Percentiles rank a stretch among this genome's conserved stretches.
Conservation (phyloP, 352 stramenopile species). For the Discostella stelligera region DNA sequence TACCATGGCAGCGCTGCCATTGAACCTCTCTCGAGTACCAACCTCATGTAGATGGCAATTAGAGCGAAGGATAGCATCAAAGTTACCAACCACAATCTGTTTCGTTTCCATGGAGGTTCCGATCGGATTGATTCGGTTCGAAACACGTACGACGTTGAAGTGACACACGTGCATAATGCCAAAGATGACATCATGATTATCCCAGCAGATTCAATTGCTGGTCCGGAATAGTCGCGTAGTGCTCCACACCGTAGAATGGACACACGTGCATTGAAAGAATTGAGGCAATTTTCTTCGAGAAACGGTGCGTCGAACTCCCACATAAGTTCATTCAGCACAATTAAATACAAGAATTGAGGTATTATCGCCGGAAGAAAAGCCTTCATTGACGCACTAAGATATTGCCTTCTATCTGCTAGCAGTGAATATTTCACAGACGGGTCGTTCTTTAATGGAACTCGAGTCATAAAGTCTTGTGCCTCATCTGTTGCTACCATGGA, state of each 20-base stretch:
- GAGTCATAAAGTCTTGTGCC: constrained; percentile 66
- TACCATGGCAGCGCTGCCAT: constrained; percentile 64
- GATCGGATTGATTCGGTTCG: constrained; percentile 59
- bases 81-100: constrained; percentile 57
- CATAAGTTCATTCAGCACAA: constrained; percentile 69
- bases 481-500: constrained; percentile 66
- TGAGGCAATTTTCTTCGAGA: constrained; percentile 44
- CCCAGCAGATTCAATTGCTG: constrained; percentile 46
- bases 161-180: constrained; percentile 59
- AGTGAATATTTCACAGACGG: constrained; percentile 47
- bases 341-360: constrained; percentile 72
- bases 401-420: constrained; percentile 55
- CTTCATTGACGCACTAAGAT: constrained; percentile 52
- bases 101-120: constrained; percentile 67
- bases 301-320: constrained; percentile 61
- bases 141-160: constrained; percentile 68
- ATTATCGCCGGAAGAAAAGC: constrained; percentile 58
- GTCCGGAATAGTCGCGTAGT: constrained; percentile 61
- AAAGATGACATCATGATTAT: constrained; percentile 59
- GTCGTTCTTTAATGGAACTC: constrained; percentile 59
- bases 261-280: constrained; percentile 6
- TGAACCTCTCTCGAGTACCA: constrained; percentile 44
- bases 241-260: constrained; percentile 66
- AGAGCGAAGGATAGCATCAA: constrained; percentile 45
- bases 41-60: constrained; percentile 52